Percentiles rank a stretch among this genome's conserved stretches.
Conservation (phyloP, 1,139 yeast species). For the Geotrichum cucujoidarum region DNA sequence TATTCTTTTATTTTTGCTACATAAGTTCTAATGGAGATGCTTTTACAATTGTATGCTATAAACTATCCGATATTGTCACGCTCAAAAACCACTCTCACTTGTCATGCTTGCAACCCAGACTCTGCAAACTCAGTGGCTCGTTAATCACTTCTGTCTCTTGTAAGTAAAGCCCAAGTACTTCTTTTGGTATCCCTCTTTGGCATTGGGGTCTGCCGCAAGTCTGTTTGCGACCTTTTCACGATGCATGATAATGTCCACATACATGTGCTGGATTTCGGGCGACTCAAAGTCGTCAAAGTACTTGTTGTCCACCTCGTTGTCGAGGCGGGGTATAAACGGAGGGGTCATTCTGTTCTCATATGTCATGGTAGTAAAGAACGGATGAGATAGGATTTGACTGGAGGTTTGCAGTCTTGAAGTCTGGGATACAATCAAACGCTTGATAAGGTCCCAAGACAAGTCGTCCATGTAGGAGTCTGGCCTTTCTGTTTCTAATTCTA, state of each 20-base stretch:
- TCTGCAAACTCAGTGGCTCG: too few species aligned
- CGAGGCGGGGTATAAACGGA: conserved; percentile 19
- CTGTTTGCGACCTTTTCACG: conserved; percentile 13
- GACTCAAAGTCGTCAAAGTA: conserved; percentile 22
- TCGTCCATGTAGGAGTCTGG: conserved; percentile 12
- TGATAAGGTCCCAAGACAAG: conserved; percentile 16
- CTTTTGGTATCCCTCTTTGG: conserved; percentile 10
- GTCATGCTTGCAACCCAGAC: too few species aligned
- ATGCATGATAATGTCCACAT: conserved; percentile 19
- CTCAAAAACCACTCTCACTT: not conserved
- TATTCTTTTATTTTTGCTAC: not conserved
- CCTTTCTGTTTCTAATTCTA: too few species aligned
- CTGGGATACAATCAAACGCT: conserved; percentile 12
- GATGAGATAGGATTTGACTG: conserved; percentile 15
- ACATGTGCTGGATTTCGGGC: conserved; percentile 19
- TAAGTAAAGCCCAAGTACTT: conserved; percentile 19
- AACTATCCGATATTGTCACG: not conserved
- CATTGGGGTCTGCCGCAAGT: conserved; percentile 14
- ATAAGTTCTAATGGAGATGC: not conserved
- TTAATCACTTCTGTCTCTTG: conserved; percentile 8
- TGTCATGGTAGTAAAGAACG: conserved; percentile 13
- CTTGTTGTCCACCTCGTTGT: conserved; percentile 17
- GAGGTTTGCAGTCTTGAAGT: conserved; percentile 12
- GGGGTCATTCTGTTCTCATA: conserved; percentile 11
- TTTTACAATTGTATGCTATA: not conserved